These are phyloP conservation scores for Penicillium olsonii DNA, from an alignment of 2,329 filamentous ascomycete species.

Conservation along the genomic window DNA sequence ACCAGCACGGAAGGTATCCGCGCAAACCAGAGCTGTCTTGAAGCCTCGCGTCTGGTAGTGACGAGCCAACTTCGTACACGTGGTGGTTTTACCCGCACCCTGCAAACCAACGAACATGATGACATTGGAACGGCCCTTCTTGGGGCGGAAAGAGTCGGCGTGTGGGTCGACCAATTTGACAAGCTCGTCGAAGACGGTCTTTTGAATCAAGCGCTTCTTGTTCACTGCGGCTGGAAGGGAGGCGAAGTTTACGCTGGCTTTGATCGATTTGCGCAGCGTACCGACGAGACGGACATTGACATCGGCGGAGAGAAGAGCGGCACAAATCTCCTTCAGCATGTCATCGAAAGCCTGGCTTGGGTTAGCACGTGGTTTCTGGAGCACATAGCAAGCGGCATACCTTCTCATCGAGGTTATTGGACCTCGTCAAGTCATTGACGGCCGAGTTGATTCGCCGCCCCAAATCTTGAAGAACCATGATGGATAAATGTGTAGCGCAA, in stretches of 20 bases:
- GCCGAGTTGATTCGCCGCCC: constrained; percentile 98
- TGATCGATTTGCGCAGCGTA: constrained; percentile 89
- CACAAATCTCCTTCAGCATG: constrained; percentile 98
- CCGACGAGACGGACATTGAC: constrained; percentile 95
- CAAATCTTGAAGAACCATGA: constrained; percentile 98
- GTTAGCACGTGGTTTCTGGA: constrained; percentile 9
- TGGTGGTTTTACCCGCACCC: constrained; percentile 96
- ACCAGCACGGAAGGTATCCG: constrained; percentile 96
- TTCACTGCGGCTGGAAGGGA: constrained; percentile 88
- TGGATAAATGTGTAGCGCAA: constrained; percentile 19
- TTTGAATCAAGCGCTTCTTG: constrained; percentile 98
- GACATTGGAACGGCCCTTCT: constrained; percentile 93
- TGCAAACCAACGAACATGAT: constrained; percentile 99
- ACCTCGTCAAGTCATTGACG: constrained; percentile 87
- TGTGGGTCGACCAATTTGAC: constrained; percentile 95
- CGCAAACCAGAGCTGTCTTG: constrained; percentile 90
- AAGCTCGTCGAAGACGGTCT: constrained; percentile 95
- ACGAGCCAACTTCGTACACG: constrained; percentile 92
- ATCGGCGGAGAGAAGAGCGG: constrained; percentile 92
- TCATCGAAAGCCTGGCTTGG: constrained; percentile 77
- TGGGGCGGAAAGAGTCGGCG: constrained; percentile 91
- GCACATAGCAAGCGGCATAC: constrained; percentile 44
- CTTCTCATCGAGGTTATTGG: constrained; percentile 95
- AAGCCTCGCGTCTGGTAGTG: constrained; percentile 95
- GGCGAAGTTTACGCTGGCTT: constrained; percentile 88